These are phyloP conservation scores for Sclerotinia spermophila DNA, from an alignment of 2,329 filamentous ascomycete species.

Conservation along the genomic window DNA sequence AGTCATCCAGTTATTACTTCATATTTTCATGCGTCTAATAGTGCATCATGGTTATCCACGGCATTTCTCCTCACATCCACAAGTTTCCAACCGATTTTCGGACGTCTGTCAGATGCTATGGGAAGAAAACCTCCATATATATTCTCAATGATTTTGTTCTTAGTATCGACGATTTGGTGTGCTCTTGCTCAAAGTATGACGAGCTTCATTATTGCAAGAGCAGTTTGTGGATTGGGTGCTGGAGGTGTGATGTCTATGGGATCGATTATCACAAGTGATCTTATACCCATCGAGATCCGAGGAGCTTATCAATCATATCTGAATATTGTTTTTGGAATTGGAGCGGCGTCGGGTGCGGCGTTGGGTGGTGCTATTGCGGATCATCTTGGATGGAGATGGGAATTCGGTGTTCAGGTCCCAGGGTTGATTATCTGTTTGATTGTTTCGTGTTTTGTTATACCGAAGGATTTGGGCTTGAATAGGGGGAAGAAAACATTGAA, in stretches of 20 bases:
- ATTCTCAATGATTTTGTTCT: constrained; percentile 58
- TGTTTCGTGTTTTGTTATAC: constrained; percentile 48
- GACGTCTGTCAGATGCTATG: constrained; percentile 69
- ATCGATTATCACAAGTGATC: constrained; percentile 67
- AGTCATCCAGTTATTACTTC: constrained; percentile 79
- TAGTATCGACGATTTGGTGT: constrained; percentile 65
- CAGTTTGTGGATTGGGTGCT: constrained; percentile 68
- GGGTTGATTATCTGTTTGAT: constrained; percentile 46
- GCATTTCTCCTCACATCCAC: constrained; percentile 75
- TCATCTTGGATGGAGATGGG: constrained; percentile 69
- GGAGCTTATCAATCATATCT: constrained; percentile 71
- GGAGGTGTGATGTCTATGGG: constrained; percentile 68
- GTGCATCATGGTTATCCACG: constrained; percentile 78
- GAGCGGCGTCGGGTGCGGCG: constrained; percentile 59
- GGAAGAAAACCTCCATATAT: constrained; percentile 67
- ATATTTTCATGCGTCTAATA: constrained; percentile 72
- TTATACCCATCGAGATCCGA: constrained; percentile 63
- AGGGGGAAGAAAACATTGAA: constrained; percentile 43
- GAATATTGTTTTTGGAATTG: constrained; percentile 61
- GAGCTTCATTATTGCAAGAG: constrained; percentile 67
- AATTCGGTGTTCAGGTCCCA: constrained; percentile 61
- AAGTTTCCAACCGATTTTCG: constrained; percentile 70
- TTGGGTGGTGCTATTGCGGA: constrained; percentile 69
- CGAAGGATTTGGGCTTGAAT: constrained; percentile 49
- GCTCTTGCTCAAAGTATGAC: constrained; percentile 62